phyloP scores from a whole-genome alignment of 345 rosid species.

The Euphorbia lathyris region DNA sequence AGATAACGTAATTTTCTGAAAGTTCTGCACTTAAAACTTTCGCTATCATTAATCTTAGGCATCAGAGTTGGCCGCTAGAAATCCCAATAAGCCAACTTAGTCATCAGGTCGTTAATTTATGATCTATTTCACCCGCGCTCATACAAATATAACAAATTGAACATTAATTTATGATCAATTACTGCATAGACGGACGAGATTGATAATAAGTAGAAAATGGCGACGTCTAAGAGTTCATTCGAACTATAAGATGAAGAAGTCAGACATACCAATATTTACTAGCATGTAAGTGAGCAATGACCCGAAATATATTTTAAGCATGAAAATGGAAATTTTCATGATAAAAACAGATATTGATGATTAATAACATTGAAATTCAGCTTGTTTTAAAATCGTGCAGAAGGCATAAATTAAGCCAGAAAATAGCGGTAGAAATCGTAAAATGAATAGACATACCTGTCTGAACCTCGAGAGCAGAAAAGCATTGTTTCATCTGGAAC shows the following conservation, averaged over 20 bases:
- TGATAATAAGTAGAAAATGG: neutral
- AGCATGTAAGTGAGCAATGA: neutral
- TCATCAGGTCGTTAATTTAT: no score
- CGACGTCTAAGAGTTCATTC: constrained; percentile 18
- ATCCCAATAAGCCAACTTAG: no score
- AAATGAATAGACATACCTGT: constrained; percentile 53
- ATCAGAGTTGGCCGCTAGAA: no score
- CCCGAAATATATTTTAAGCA: neutral
- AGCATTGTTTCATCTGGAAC: constrained; percentile 84
- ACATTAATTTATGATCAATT: neutral
- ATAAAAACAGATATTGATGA: neutral
- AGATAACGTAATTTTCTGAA: no score
- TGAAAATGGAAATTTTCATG: neutral
- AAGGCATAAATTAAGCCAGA: neutral
- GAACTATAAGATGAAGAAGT: neutral
- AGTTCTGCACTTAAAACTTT: no score
- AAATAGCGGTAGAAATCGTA: neutral
- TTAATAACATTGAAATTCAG: neutral
- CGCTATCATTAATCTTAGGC: no score
- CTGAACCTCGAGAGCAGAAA: constrained; percentile 84
- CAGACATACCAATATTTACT: neutral
- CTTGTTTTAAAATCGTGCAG: neutral
- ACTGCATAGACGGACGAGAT: constrained; percentile 1
- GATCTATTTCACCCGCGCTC: no score
- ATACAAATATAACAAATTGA: no score